Evolutionary conservation across 148 eudicot genomes (phyloP), one percentile per base, ranked within the genome.

Genomic region (Selenicereus undatus): DNA sequence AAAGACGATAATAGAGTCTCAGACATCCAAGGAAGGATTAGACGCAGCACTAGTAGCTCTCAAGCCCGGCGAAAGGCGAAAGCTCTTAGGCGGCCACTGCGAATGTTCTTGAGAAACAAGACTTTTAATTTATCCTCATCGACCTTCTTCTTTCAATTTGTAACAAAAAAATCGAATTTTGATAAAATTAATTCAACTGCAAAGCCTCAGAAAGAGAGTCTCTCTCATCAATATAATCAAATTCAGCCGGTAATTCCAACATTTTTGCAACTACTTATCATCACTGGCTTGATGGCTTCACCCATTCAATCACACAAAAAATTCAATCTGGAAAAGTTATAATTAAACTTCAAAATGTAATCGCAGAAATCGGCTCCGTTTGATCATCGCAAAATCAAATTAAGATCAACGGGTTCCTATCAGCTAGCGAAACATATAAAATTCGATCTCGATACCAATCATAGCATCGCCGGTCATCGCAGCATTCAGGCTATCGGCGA

Each of bases 171-270:
- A 45, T 45, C 52, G 1, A 9, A 48, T 48, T 48, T 10, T 10
- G 52, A 48, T 11, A 48, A 48, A 12, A 11, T 48, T 70, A 18
- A 36, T 2, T 58, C 20, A 16, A 52, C 7, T 9, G 24, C 1
- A 54, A 20, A 87, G 89, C 93, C 90, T 91, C 91, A 91, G 91
- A 79, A 83, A 86, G 85, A 84, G 82, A 87, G 89, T 84, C 90
- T 71, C 90, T 71, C 30, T 78, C 91, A 81, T 88, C 91, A 89
- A 54, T 45, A 7, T 45, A 10, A 51, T 12, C 60, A 75, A 73
- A 48, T 87, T 88, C 93, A 91, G 93, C 65, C 91, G 93, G 93
- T 90, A 90, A 90, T 90, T 90, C 93, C 93, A 90, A 83, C 80
- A 56, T 62, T 84, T 75, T 84, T n/a, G 21, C 27, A 66, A 7